Evolutionary conservation across 2,329 filamentous ascomycete genomes (phyloP), one percentile per base, ranked within the genome.

Genomic region (Pseudodiploospora longispora): DNA sequence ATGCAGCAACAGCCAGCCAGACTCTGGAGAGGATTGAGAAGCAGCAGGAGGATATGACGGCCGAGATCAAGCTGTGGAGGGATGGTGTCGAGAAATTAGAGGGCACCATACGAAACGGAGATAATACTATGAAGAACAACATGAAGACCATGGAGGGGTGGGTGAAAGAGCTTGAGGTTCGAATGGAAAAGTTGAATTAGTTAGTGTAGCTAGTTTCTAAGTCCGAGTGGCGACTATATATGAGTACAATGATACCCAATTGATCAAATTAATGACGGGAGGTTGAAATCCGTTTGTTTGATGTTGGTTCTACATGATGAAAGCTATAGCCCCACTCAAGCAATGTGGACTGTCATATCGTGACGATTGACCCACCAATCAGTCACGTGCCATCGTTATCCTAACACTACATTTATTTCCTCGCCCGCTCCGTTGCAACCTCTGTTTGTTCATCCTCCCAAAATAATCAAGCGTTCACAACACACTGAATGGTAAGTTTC

Each of bases 41-140:
- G 58, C 76, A 82, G 50, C 93, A 97, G 65, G 76, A 74, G 1
- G 87, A 93, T 49, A 90, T 93, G 79, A 81, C 82, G 27, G 73
- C 74, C 5, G 93, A 97, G 61, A 82, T 98, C 46, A 81, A 82
- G 64, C 82, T 85, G 60, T 97, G 93, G 93, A 78, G 81, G 49
- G 83, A 86, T 45, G 87, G 88, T 0, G 64, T 97, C 10, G 79
- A 82, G 49, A 86, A 83, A 59, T 78, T 96, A 19, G 90, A 96
- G 63, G 69, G 71, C 44, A 82, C 84, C 28, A 80, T 97, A 57
- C 72, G 72, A 49, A 76, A 84, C 47, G 82, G 84, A 4, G 83
- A 86, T 58, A 70, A 70, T 29, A 75, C 80, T 4, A 84, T 94
- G 70, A 78, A 78, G 52, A 78, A 75, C 41, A 98, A 98, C 64